Percentiles rank a stretch among this genome's conserved stretches.
Conservation (phyloP, 2,329 filamentous ascomycete genomes). For the Pyrenochaeta sp. region DNA sequence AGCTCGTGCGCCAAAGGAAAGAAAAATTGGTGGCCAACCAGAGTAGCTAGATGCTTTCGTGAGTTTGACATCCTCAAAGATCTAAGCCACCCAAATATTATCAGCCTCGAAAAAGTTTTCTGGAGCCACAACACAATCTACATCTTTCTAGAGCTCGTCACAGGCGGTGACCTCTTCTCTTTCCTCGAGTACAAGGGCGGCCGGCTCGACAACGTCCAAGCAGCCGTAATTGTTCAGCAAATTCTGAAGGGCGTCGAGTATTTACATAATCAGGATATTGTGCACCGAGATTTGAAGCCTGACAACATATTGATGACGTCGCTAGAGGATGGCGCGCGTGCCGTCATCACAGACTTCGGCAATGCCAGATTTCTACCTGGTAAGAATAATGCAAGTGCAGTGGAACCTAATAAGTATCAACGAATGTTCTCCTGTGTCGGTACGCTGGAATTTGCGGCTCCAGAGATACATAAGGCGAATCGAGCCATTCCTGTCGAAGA, state of each 20-base stretch:
- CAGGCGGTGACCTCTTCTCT: constrained; percentile 68
- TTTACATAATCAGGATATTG: constrained; percentile 63
- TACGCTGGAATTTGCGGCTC: constrained; percentile 66
- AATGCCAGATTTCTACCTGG: constrained; percentile 56
- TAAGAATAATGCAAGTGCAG: constrained; percentile 4
- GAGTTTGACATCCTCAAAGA: constrained; percentile 61
- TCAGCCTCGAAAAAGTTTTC: constrained; percentile 65
- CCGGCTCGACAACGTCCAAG: constrained; percentile 58
- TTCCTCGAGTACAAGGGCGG: constrained; percentile 62
- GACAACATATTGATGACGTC: constrained; percentile 70
- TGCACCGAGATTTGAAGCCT: constrained; percentile 70
- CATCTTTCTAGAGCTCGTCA: constrained; percentile 68
- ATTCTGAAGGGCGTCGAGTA: constrained; percentile 66
- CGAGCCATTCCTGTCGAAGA: constrained; percentile 25
- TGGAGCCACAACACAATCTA: constrained; percentile 63
- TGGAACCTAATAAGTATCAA: constrained; percentile 13
- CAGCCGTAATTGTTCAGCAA: constrained; percentile 64
- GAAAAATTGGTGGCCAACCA: constrained; percentile 31
- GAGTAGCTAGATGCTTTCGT: constrained; percentile 41
- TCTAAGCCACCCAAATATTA: constrained; percentile 68
- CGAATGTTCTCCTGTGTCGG: constrained; percentile 65
- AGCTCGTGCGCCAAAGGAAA: constrained; percentile 4
- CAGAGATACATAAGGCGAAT: constrained; percentile 53
- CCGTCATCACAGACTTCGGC: constrained; percentile 70
- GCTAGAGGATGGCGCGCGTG: constrained; percentile 57